phyloP scores from a whole-genome alignment of 1,139 yeast genomes.

The Zygosaccharomyces pseudobailii region DNA sequence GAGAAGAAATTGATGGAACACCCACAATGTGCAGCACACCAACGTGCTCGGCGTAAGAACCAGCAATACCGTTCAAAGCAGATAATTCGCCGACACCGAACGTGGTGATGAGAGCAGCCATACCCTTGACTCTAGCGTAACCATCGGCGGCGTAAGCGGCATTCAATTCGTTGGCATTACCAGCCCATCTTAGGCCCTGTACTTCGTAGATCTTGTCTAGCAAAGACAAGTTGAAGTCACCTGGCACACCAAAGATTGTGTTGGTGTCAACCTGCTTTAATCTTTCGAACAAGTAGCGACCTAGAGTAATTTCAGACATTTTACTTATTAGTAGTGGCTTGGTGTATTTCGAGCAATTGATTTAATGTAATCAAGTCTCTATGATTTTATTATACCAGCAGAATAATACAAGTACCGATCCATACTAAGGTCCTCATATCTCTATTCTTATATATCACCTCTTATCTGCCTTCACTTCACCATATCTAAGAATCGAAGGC shows the following conservation, averaged over 20 bases:
- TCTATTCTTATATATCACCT: too few relatives aligned
- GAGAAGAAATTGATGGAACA: constrained; percentile 59
- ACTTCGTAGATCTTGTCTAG: constrained; percentile 40
- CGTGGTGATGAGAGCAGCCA: constrained; percentile 58
- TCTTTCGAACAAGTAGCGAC: constrained; percentile 60
- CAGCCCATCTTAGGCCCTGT: constrained; percentile 59
- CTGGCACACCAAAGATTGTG: constrained; percentile 49
- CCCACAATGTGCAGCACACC: constrained; percentile 86
- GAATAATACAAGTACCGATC: too few relatives aligned
- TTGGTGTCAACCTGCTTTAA: constrained; percentile 46
- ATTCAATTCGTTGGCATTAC: constrained; percentile 67
- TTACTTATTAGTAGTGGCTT: constrained; percentile 6
- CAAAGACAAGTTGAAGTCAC: background rate
- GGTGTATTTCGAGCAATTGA: background rate
- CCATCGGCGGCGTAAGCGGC: constrained; percentile 73
- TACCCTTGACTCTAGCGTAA: constrained; percentile 60
- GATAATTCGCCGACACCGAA: constrained; percentile 87
- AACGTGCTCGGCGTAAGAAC: constrained; percentile 73
- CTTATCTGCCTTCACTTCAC: too few relatives aligned
- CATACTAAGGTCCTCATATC: too few relatives aligned
- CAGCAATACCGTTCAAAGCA: constrained; percentile 79
- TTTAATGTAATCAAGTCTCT: background rate
- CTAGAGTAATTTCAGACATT: constrained; percentile 46
- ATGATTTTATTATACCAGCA: background rate
- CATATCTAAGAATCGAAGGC: too few relatives aligned